Evolutionary conservation across 78 protist genomes (phyloP).

Genomic region (Capsaspora owczarzaki): DNA sequence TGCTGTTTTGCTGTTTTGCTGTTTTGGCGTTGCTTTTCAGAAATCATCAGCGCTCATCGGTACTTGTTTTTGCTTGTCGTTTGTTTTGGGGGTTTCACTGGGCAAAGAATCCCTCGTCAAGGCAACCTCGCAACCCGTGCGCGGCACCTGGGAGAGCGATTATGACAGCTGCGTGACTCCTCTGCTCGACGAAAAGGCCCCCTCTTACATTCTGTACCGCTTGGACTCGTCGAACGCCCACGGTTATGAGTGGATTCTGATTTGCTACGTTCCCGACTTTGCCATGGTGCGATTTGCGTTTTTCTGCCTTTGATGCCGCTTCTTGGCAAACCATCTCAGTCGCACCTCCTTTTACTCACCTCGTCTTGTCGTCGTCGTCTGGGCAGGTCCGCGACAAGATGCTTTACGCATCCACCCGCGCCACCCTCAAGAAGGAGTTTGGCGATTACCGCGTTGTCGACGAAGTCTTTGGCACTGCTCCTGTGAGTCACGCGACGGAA

Average conservation of each 20-base stretch:
- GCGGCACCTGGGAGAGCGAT: no score
- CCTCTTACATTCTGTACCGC: neutral
- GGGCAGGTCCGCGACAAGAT: neutral
- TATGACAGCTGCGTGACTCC: neutral
- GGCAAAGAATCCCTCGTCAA: no score
- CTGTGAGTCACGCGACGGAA: neutral
- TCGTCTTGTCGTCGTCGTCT: no score
- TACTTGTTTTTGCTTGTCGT: no score
- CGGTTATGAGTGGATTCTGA: neutral
- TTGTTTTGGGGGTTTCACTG: no score
- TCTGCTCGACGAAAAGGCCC: neutral
- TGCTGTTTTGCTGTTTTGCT: no score
- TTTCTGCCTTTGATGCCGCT: no score
- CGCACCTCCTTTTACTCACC: no score
- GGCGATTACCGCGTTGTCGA: neutral
- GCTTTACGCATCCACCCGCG: constrained; percentile 7
- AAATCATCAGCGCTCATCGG: no score
- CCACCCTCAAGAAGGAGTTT: neutral
- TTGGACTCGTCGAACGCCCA: neutral
- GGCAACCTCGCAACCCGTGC: no score
- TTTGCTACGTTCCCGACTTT: neutral
- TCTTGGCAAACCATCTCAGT: no score
- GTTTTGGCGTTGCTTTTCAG: no score
- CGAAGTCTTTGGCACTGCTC: neutral
- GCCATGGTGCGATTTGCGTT: constrained; percentile 3